phyloP scores from a whole-genome alignment of 345 rosid genomes.

The Combretum micranthum region DNA sequence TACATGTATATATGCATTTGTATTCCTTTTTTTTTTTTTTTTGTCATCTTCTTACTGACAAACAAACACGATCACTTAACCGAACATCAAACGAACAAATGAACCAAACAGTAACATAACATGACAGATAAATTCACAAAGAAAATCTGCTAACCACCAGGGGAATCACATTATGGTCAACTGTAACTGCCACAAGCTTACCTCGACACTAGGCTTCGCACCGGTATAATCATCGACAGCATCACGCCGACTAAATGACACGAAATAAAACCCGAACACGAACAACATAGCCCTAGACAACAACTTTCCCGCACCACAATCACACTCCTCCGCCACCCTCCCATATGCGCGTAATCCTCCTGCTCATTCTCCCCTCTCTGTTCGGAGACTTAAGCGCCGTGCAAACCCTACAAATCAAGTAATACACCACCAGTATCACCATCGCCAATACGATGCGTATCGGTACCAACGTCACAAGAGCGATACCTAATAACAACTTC shows the following conservation, averaged over 20 bases:
- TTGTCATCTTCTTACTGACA: too few species aligned
- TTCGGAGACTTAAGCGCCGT: slow-evolving; percentile 71
- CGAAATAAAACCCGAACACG: slow-evolving; percentile 91
- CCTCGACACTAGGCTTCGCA: slow-evolving; percentile 25
- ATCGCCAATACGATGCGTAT: slow-evolving; percentile 49
- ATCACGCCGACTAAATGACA: slow-evolving; percentile 33
- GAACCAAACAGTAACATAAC: too few species aligned
- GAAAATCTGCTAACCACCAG: too few species aligned
- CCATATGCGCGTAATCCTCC: slow-evolving; percentile 91
- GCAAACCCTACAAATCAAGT: slow-evolving; percentile 73
- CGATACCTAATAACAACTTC: slow-evolving; percentile 47
- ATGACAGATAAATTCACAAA: too few species aligned
- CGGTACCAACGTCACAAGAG: slow-evolving; percentile 70
- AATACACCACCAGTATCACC: slow-evolving; percentile 51
- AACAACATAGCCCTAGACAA: slow-evolving; percentile 67
- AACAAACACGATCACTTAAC: too few species aligned
- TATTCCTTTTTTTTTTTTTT: too few species aligned
- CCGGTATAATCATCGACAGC: neutral
- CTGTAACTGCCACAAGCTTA: slow-evolving; percentile 5
- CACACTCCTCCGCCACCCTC: slow-evolving; percentile 81
- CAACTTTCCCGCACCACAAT: slow-evolving; percentile 61
- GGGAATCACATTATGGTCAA: too few species aligned
- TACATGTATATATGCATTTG: too few species aligned
- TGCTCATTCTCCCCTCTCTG: slow-evolving; percentile 61
- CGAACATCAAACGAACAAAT: too few species aligned